Evolutionary conservation across 805 yeast species (phyloP).

Genomic region (Nakazawaea sp.): DNA sequence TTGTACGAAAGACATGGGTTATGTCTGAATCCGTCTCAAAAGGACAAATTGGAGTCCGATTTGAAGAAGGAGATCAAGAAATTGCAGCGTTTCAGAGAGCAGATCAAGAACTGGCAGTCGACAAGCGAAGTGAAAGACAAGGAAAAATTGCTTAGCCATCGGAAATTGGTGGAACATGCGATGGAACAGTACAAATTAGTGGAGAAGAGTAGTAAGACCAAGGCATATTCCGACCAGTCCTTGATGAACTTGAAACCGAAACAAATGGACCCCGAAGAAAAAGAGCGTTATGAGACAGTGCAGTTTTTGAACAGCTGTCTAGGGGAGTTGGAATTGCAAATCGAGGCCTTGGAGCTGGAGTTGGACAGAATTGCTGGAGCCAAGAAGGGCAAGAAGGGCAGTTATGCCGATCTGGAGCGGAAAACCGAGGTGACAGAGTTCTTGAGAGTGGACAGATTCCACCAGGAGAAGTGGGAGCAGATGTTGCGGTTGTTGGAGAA

Average conservation of each 20-base stretch:
- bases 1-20: conserved; percentile 79
- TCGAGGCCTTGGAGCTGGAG: conserved; percentile 72
- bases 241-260: conserved; percentile 49
- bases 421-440: conserved; percentile 56
- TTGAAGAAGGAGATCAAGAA: conserved; percentile 92
- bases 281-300: conserved; percentile 67
- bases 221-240: conserved; percentile 92
- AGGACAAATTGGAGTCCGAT: conserved; percentile 89
- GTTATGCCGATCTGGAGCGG: conserved; percentile 45
- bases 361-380: conserved; percentile 42
- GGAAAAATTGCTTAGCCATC: conserved; percentile 69
- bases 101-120: conserved; percentile 89
- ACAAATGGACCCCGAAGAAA: conserved; percentile 66
- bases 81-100: conserved; percentile 89
- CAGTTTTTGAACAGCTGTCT: conserved; percentile 63
- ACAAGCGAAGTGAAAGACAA: conserved; percentile 90
- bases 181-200: conserved; percentile 96
- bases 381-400: conserved; percentile 42
- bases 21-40: conserved; percentile 79
- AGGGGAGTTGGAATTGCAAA: conserved; percentile 77
- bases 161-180: conserved; percentile 62
- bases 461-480: conserved; percentile 69
- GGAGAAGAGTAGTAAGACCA: conserved; percentile 88
- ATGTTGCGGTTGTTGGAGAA: conserved; percentile 73
- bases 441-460: conserved; percentile 72